phyloP scores from a whole-genome alignment of 345 rosid species.

The Pseudoturritis turrita region DNA sequence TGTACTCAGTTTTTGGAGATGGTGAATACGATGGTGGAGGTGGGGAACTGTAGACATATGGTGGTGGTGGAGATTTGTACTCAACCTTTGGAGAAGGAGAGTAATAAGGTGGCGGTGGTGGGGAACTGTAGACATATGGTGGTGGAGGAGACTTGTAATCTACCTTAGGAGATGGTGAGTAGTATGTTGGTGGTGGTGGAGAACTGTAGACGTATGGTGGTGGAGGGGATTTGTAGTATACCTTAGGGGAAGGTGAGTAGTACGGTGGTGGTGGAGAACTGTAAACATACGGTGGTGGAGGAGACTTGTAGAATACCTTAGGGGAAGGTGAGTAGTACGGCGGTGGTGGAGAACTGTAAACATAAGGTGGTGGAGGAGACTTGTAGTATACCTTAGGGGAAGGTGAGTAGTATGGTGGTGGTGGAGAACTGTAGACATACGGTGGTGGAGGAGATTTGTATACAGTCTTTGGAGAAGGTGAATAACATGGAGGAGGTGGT shows the following conservation, averaged over 20 bases:
- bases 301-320: background rate
- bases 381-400: background rate
- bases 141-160: constrained; percentile 11
- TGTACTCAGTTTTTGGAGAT: background rate
- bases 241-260: background rate
- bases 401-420: background rate
- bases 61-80: background rate
- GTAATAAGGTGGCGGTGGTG: constrained; percentile 13
- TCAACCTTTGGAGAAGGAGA: background rate
- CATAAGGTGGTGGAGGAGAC: background rate
- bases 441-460: constrained; percentile 22
- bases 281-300: constrained; percentile 13
- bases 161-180: background rate
- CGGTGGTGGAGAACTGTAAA: background rate
- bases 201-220: constrained; percentile 15
- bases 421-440: constrained; percentile 5
- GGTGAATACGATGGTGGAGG: background rate
- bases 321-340: background rate
- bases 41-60: background rate
- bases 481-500: constrained; percentile 9
- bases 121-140: constrained; percentile 1
- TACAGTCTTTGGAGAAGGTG: background rate
- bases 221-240: background rate
- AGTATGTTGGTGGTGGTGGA: constrained; percentile 7
- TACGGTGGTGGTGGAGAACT: constrained; percentile 10